Percentiles rank a stretch among this genome's conserved stretches.
These are phyloP conservation scores for Lasiodiplodia sp. DNA, from an alignment of 2,329 filamentous ascomycete genomes.

Conservation along the genomic window DNA sequence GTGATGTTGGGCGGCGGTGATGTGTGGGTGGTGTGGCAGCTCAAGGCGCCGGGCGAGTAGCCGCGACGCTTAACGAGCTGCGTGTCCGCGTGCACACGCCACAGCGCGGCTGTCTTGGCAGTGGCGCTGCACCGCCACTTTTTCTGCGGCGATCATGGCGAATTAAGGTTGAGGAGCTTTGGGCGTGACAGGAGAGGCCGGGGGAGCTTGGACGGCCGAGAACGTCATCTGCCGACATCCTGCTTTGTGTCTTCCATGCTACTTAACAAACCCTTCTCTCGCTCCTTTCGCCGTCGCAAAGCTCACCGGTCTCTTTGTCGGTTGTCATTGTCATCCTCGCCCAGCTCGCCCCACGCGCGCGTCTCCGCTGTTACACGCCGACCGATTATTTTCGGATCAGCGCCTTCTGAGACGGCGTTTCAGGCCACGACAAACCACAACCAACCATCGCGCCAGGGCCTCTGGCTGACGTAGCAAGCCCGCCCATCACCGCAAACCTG, in stretches of 20 bases:
- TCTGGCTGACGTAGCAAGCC: constrained; percentile 24
- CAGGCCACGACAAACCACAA: constrained; percentile 39
- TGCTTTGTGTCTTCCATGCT: constrained; percentile 13
- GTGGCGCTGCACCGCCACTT: constrained; percentile 16
- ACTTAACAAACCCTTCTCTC: constrained; percentile 16
- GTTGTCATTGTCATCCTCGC: neutral
- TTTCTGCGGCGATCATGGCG: neutral
- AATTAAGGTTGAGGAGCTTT: constrained; percentile 12
- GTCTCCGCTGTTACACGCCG: constrained; percentile 10
- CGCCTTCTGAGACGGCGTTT: constrained; percentile 45
- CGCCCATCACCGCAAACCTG: constrained; percentile 30
- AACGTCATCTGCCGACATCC: constrained; percentile 22
- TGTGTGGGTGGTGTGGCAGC: constrained; percentile 1
- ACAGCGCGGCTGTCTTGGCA: constrained; percentile 6
- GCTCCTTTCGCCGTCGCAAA: neutral
- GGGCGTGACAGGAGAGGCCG: constrained; percentile 4
- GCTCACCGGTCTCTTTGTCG: constrained; percentile 19
- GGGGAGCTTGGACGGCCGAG: constrained; percentile 11
- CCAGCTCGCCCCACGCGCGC: constrained; percentile 10
- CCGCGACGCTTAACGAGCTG: constrained; percentile 5
- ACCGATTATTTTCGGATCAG: constrained; percentile 24
- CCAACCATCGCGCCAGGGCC: constrained; percentile 39
- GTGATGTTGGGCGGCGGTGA: constrained; percentile 18
- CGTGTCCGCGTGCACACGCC: constrained; percentile 11
- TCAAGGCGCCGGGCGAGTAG: constrained; percentile 9